Base-by-base conservation (phyloP, 345 rosid species). In the Hypericum androsaemum region DNA sequence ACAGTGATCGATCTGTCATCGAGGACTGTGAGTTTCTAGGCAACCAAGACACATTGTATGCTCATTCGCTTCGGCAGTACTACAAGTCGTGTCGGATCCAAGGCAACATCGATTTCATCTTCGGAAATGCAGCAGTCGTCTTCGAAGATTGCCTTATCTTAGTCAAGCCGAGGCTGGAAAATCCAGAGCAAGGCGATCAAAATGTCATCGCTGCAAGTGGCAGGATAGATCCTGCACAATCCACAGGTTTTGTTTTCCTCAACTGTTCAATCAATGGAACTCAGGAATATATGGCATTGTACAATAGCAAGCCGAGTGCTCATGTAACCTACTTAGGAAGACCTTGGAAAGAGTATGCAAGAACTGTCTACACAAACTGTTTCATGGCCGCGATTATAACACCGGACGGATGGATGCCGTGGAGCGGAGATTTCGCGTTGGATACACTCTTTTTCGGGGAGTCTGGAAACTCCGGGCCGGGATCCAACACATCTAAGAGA, bases 271-370 rank as follows among this genome's bases (percentile, higher is more conserved):
- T 92, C 37, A 83, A 77, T 32, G 95, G 96, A 43, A 92, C 98
- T 0, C 76, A 78, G 53, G 83, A 82, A 43, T 92, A 85, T 59
- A 71, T 81, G 95, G 75, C 53, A 49, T 60, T 83, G 16, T 88
- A 69, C 59, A 36, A 41, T 6, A 71, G 71, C 59, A 83, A 85
- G 0, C 95, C 96, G 4, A 38, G 59, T 13, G 83, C 75, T 36
- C 98, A 92, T 54, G 65, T 46, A 58, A 88, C 68, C 61, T 92
- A 11, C 66, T 64, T 92, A 64, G 97, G 96, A 39, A 67, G 97
- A 75, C 97, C 98, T 0, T 92, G 98, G 98, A 92, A 92, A 73
- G 96, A 92, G 54, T 92, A 58, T 63, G 79, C 96, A 0, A 80
- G 98, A 66, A 77, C 87, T 5, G 90, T 83, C 15, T 92, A 77